phyloP scores from a whole-genome alignment of 2,329 filamentous ascomycete genomes.

The Aspergillus jensenii region DNA sequence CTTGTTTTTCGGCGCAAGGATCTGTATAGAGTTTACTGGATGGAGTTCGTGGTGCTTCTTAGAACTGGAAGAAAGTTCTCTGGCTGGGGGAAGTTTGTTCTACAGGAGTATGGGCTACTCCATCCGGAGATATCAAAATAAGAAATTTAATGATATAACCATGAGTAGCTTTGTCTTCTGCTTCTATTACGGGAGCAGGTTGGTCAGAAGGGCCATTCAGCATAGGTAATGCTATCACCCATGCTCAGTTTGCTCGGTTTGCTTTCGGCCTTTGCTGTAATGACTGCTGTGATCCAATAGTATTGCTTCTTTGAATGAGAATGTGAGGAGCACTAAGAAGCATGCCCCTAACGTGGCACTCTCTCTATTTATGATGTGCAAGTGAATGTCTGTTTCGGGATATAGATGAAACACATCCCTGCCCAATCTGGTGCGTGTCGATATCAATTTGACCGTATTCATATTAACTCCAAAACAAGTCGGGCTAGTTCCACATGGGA shows the following conservation, averaged over 20 bases:
- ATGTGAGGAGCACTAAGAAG: background rate
- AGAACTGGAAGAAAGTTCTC: background rate
- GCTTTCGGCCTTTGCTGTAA: background rate
- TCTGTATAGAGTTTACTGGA: background rate
- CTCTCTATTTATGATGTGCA: background rate
- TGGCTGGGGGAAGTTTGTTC: background rate
- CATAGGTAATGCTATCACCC: background rate
- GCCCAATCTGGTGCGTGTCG: background rate
- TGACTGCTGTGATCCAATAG: background rate
- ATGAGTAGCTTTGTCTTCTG: background rate
- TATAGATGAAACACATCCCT: background rate
- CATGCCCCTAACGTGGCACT: background rate
- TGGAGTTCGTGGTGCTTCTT: background rate
- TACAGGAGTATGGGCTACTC: background rate
- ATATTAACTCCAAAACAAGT: background rate
- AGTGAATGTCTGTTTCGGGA: background rate
- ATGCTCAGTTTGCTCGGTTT: background rate
- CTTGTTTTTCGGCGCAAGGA: conserved; percentile 2
- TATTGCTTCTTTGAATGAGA: background rate
- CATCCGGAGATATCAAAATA: background rate
- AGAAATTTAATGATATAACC: background rate
- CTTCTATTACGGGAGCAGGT: too few relatives aligned
- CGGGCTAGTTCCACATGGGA: too few relatives aligned
- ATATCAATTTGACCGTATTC: background rate
- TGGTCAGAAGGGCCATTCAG: too few relatives aligned